Evolutionary conservation across 1,139 yeast genomes (phyloP).

Genomic region (Saccharomyces hybrid): DNA sequence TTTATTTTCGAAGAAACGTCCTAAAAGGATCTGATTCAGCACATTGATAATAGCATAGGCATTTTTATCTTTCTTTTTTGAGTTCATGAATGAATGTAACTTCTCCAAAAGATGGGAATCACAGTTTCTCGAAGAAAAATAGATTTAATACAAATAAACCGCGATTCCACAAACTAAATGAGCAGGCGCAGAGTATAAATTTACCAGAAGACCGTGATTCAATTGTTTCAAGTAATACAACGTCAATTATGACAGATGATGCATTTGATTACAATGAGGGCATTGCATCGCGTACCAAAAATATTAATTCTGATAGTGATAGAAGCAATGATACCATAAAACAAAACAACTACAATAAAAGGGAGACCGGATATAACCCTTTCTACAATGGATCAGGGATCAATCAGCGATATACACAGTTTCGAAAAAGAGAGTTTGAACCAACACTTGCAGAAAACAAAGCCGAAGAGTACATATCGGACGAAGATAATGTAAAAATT

Average conservation of each 20-base stretch:
- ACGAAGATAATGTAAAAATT: neutral
- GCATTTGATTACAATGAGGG: slow-evolving; percentile 1
- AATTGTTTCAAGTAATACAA: slow-evolving; percentile 18
- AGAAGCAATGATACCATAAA: neutral
- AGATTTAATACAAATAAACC: neutral
- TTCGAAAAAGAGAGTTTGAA: neutral
- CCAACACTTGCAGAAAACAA: neutral
- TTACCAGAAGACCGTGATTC: slow-evolving; percentile 1
- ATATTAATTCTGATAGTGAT: neutral
- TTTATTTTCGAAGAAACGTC: neutral
- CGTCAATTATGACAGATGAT: slow-evolving; percentile 13
- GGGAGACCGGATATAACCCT: neutral
- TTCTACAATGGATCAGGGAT: neutral
- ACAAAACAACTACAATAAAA: neutral
- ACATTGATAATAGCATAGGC: neutral
- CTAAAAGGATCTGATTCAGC: neutral
- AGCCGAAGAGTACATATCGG: neutral
- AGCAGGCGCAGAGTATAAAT: neutral
- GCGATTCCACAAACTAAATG: neutral
- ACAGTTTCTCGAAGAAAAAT: neutral
- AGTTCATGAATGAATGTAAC: neutral
- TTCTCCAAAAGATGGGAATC: neutral
- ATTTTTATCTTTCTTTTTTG: neutral
- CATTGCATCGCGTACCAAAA: slow-evolving; percentile 8
- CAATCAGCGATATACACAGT: neutral